phyloP scores from a whole-genome alignment of 2,329 filamentous ascomycete genomes.

The Colletotrichum sublineola region DNA sequence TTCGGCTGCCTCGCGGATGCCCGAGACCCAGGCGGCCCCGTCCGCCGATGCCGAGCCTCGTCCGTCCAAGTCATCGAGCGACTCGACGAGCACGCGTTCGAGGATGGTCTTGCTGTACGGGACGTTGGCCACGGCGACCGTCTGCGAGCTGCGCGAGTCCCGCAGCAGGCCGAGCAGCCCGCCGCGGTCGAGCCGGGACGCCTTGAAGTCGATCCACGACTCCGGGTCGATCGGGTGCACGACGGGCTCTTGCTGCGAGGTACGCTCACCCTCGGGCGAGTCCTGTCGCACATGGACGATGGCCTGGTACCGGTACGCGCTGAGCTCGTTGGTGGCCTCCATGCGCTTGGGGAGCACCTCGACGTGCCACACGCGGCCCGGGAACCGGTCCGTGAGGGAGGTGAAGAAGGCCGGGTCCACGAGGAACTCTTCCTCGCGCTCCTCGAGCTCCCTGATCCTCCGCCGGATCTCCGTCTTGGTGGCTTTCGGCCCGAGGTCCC shows the following conservation, averaged over 20 bases:
- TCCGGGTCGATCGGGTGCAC: constrained; percentile 41
- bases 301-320: constrained; percentile 48
- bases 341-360: constrained; percentile 50
- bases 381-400: constrained; percentile 24
- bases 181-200: background rate
- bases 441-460: constrained; percentile 36
- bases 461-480: constrained; percentile 7
- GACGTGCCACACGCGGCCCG: constrained; percentile 45
- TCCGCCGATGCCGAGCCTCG: background rate
- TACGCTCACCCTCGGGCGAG: no score
- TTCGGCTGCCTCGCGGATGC: background rate
- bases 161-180: constrained; percentile 28
- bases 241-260: background rate
- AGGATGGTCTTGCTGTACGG: constrained; percentile 50
- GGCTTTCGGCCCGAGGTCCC: background rate
- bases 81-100: constrained; percentile 37
- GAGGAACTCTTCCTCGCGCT: constrained; percentile 44
- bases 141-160: no score
- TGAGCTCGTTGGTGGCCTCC: constrained; percentile 49
- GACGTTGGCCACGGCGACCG: constrained; percentile 46
- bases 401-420: constrained; percentile 48
- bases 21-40: background rate
- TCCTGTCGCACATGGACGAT: constrained; percentile 43
- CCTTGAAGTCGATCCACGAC: constrained; percentile 7
- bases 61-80: background rate